Percentiles rank a stretch among this genome's conserved stretches.
Evolutionary conservation across 495 filamentous ascomycete species (phyloP).

Genomic region (Aspergillus incahuasiensis): DNA sequence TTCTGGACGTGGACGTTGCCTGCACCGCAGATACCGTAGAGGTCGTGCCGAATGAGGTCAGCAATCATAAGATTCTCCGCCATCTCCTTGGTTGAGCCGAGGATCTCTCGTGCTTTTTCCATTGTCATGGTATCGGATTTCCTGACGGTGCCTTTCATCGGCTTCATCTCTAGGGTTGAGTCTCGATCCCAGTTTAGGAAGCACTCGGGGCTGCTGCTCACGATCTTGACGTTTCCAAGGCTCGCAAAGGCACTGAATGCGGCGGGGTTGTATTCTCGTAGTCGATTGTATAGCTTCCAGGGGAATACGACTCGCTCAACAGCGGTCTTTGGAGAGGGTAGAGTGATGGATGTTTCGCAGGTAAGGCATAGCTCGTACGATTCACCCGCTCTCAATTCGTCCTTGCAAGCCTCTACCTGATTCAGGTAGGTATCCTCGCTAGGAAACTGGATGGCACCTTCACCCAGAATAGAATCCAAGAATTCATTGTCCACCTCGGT

Average conservation of each 20-base stretch:
- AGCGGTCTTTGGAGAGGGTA: slow-evolving; percentile 26
- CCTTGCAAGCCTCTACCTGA: slow-evolving; percentile 66
- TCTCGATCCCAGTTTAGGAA: slow-evolving; percentile 70
- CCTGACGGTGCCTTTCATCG: slow-evolving; percentile 93
- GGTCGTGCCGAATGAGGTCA: slow-evolving; percentile 86
- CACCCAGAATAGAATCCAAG: slow-evolving; percentile 31
- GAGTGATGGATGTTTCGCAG: slow-evolving; percentile 60
- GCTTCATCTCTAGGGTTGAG: slow-evolving; percentile 49
- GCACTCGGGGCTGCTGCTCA: slow-evolving; percentile 86
- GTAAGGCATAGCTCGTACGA: slow-evolving; percentile 95
- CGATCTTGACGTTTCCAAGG: slow-evolving; percentile 63
- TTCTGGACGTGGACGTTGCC: slow-evolving; percentile 61
- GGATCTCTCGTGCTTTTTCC: slow-evolving; percentile 60
- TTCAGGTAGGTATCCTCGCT: slow-evolving; percentile 52
- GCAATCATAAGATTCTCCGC: slow-evolving; percentile 99
- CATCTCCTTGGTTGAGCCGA: slow-evolving; percentile 78
- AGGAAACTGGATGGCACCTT: slow-evolving; percentile 38
- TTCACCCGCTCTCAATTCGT: slow-evolving; percentile 67
- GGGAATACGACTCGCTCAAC: slow-evolving; percentile 26
- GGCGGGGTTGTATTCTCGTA: slow-evolving; percentile 72
- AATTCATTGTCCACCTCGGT: slow-evolving; percentile 18
- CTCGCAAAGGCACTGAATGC: slow-evolving; percentile 80
- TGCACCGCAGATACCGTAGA: slow-evolving; percentile 72
- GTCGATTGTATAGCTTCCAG: slow-evolving; percentile 69
- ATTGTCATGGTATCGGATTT: slow-evolving; percentile 63